Conservation (phyloP, 352 stramenopile genomes). For the Pythium sukuiense region DNA sequence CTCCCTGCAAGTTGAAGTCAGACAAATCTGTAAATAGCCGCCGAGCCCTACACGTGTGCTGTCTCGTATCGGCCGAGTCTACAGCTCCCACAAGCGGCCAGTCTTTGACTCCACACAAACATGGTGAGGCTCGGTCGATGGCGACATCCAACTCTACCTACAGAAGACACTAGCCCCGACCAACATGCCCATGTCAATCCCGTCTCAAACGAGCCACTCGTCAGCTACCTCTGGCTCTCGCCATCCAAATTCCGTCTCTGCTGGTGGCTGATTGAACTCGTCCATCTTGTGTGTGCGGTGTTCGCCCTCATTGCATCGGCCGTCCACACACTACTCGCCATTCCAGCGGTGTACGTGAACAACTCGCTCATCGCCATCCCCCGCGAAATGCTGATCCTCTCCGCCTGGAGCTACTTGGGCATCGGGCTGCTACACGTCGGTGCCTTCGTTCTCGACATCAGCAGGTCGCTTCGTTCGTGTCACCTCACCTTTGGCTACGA, state of each 20-base stretch:
- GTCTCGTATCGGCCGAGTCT: too few species aligned
- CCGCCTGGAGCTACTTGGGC: slow-evolving; percentile 8
- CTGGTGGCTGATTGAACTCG: slow-evolving; percentile 1
- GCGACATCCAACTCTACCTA: too few species aligned
- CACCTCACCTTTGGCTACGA: not conserved
- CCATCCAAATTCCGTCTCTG: not conserved
- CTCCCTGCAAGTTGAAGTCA: too few species aligned
- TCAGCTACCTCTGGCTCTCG: not conserved
- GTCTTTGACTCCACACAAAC: too few species aligned
- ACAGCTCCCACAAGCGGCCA: too few species aligned
- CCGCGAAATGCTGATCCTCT: not conserved
- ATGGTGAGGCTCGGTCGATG: too few species aligned
- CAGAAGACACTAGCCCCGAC: too few species aligned
- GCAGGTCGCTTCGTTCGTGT: not conserved
- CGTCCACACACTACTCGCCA: not conserved
- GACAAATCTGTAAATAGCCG: too few species aligned
- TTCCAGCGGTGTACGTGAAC: slow-evolving; percentile 1
- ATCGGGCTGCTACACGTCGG: not conserved
- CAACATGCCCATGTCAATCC: too few species aligned
- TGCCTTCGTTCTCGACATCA: not conserved
- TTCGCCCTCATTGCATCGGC: not conserved
- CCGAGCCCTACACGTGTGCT: too few species aligned
- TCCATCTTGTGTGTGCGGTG: slow-evolving; percentile 3
- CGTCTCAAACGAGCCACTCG: not conserved
- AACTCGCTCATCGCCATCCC: not conserved